Percentiles rank a stretch among this genome's conserved stretches.
Evolutionary conservation across 2,329 filamentous ascomycete genomes (phyloP).

Genomic region (Pseudogymnoascus sp.): DNA sequence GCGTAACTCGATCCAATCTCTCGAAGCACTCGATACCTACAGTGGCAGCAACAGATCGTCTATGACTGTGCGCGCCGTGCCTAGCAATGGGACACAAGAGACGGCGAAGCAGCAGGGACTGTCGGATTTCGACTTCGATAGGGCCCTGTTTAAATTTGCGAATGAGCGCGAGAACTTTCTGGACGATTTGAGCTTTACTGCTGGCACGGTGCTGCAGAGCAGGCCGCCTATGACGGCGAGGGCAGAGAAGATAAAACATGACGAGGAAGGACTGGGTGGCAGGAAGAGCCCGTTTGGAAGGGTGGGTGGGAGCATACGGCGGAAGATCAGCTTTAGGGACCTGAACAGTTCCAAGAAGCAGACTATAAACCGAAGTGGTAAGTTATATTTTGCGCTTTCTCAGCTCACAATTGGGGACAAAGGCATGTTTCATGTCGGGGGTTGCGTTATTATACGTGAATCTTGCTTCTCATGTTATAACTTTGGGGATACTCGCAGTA

Average conservation of each 20-base stretch:
- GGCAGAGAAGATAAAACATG: constrained; percentile 72
- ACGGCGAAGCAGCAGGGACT: constrained; percentile 26
- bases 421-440: not conserved
- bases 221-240: constrained; percentile 68
- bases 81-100: constrained; percentile 20
- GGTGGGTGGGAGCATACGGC: constrained; percentile 76
- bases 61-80: constrained; percentile 51
- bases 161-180: constrained; percentile 91
- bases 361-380: constrained; percentile 67
- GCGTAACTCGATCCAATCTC: constrained; percentile 45
- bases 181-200: constrained; percentile 82
- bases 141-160: constrained; percentile 87
- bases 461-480: not conserved
- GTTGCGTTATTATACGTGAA: not conserved
- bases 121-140: constrained; percentile 83
- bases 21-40: constrained; percentile 48
- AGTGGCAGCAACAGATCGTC: constrained; percentile 60
- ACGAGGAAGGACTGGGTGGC: constrained; percentile 47
- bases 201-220: constrained; percentile 64
- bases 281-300: constrained; percentile 39
- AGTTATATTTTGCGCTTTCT: constrained; percentile 31
- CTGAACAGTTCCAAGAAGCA: constrained; percentile 94
- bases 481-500: not conserved
- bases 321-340: constrained; percentile 86
- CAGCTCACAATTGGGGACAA: not conserved